Evolutionary conservation across 257 asterid species (phyloP).

Genomic region (Przewalskia tangutica): DNA sequence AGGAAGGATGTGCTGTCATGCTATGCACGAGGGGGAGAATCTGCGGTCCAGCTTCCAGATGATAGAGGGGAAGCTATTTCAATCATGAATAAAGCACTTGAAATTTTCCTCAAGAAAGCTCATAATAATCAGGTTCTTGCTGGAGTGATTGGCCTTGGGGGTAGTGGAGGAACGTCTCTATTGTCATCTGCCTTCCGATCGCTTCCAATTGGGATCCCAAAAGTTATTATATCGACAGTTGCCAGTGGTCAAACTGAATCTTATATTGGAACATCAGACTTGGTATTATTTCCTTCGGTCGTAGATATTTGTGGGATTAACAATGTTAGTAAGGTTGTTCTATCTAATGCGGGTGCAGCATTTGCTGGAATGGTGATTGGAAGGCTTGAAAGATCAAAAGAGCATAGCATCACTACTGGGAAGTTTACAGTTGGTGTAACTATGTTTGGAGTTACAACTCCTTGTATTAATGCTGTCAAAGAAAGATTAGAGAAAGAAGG

Average conservation of each 20-base stretch:
- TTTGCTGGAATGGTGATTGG: slow-evolving; percentile 88
- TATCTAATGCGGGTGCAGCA: slow-evolving; percentile 78
- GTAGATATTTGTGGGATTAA: slow-evolving; percentile 96
- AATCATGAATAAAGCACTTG: slow-evolving; percentile 53
- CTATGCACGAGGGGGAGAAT: slow-evolving; percentile 24
- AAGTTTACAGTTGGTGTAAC: slow-evolving; percentile 79
- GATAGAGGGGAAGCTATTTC: slow-evolving; percentile 74
- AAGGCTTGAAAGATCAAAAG: slow-evolving; percentile 24
- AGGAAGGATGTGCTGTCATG: slow-evolving; percentile 56
- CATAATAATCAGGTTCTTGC: slow-evolving; percentile 32
- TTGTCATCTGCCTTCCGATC: slow-evolving; percentile 70
- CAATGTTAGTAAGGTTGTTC: slow-evolving; percentile 60
- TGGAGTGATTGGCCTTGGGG: slow-evolving; percentile 92
- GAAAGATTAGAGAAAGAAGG: slow-evolving; percentile 79
- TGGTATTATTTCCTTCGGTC: slow-evolving; percentile 87
- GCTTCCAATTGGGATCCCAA: slow-evolving; percentile 82
- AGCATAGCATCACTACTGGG: slow-evolving; percentile 14
- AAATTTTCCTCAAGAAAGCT: slow-evolving; percentile 38
- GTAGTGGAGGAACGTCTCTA: slow-evolving; percentile 94
- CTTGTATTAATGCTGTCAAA: slow-evolving; percentile 73
- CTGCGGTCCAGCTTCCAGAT: slow-evolving; percentile 39
- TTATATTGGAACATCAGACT: slow-evolving; percentile 91
- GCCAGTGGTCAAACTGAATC: slow-evolving; percentile 91
- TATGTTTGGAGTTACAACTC: slow-evolving; percentile 96
- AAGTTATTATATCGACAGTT: slow-evolving; percentile 75